Conservation (phyloP, 495 filamentous ascomycete genomes). For the Podospora fimiseda region DNA sequence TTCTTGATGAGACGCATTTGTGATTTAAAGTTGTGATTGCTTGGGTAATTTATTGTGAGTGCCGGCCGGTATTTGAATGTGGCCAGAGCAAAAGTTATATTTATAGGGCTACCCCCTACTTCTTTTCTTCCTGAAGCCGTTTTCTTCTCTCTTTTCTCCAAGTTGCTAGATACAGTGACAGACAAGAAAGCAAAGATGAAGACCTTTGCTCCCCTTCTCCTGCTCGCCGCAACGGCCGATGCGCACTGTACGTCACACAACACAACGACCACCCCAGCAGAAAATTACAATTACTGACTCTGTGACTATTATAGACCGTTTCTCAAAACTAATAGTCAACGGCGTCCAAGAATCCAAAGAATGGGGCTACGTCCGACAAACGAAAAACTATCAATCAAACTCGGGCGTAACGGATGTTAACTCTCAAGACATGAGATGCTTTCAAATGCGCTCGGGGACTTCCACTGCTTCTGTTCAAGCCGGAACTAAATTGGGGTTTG, state of each 20-base stretch:
- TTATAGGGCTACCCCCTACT: neutral
- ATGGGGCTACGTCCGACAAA: constrained; percentile 41
- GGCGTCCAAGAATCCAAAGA: constrained; percentile 28
- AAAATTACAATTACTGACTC: neutral
- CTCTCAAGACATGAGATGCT: constrained; percentile 39
- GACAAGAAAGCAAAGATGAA: neutral
- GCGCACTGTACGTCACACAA: constrained; percentile 5
- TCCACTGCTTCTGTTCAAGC: constrained; percentile 31
- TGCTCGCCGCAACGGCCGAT: constrained; percentile 3
- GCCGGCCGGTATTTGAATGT: no score
- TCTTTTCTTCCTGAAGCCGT: neutral
- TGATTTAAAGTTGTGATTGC: neutral
- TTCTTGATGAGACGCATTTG: neutral
- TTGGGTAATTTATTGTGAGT: neutral
- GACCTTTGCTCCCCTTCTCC: constrained; percentile 1
- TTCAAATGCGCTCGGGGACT: constrained; percentile 29
- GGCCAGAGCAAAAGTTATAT: no score
- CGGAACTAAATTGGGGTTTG: constrained; percentile 37
- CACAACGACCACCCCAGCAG: neutral
- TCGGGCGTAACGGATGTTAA: constrained; percentile 36
- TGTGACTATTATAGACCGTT: constrained; percentile 25
- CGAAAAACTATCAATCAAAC: constrained; percentile 45
- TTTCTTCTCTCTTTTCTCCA: neutral
- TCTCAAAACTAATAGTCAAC: constrained; percentile 35
- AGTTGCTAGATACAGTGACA: neutral